These are phyloP conservation scores for Dactylellina haptotyla DNA, from an alignment of 2,329 filamentous ascomycete species.

Conservation along the genomic window DNA sequence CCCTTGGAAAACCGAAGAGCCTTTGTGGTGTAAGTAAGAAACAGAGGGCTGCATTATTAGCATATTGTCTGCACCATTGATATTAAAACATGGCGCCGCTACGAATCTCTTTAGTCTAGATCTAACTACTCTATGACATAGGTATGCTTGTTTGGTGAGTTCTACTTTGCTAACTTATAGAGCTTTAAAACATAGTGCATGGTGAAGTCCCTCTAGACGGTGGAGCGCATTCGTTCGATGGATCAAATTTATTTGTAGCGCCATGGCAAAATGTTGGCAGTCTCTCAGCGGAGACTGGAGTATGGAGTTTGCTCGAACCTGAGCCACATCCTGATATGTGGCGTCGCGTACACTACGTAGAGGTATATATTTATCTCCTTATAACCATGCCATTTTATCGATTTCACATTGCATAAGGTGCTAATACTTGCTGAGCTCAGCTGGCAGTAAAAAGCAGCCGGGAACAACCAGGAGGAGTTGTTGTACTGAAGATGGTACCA, in stretches of 20 bases:
- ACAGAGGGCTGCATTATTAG: no score
- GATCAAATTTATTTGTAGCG: slow-evolving; percentile 4
- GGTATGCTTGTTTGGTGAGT: no score
- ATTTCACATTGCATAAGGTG: neutral
- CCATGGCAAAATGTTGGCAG: slow-evolving; percentile 14
- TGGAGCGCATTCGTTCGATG: neutral
- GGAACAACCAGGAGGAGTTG: neutral
- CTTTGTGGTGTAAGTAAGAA: slow-evolving; percentile 32
- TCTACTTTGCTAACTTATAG: no score
- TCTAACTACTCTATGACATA: no score
- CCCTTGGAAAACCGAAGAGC: slow-evolving; percentile 35
- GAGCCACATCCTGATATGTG: slow-evolving; percentile 3
- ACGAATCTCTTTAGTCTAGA: no score
- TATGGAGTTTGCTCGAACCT: slow-evolving; percentile 18
- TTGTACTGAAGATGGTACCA: neutral
- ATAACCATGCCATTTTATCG: neutral
- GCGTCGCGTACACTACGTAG: slow-evolving; percentile 6
- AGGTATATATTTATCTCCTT: slow-evolving; percentile 3
- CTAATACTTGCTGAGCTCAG: neutral
- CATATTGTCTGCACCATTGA: no score
- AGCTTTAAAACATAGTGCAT: slow-evolving; percentile 10
- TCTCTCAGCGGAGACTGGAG: slow-evolving; percentile 1
- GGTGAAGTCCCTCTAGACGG: slow-evolving; percentile 23
- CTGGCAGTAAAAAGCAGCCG: neutral
- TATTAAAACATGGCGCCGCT: no score